These are phyloP conservation scores for Aspergillus carbonarius DNA, from an alignment of 2,329 filamentous ascomycete genomes.

Conservation along the genomic window DNA sequence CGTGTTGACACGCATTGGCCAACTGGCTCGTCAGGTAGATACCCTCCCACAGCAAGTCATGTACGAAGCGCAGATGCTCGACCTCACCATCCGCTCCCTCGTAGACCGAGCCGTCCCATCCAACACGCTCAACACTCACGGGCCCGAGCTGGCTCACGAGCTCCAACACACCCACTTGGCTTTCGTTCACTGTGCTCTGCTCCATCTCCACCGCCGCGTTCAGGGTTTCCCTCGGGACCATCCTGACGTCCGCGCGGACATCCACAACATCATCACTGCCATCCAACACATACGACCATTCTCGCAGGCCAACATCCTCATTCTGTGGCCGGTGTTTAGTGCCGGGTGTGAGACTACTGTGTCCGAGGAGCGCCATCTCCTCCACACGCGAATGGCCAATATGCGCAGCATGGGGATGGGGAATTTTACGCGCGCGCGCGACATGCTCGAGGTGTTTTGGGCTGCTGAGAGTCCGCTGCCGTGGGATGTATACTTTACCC, in stretches of 20 bases:
- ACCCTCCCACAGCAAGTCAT: not conserved
- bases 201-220: slow-evolving; percentile 30
- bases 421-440: slow-evolving; percentile 27
- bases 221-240: slow-evolving; percentile 20
- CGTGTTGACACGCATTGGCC: slow-evolving; percentile 22
- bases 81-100: slow-evolving; percentile 12
- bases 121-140: not conserved
- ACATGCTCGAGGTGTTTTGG: slow-evolving; percentile 24
- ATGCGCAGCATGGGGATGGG: slow-evolving; percentile 31
- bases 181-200: slow-evolving; percentile 28
- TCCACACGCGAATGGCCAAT: slow-evolving; percentile 27
- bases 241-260: slow-evolving; percentile 19
- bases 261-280: slow-evolving; percentile 20
- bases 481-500: slow-evolving; percentile 25
- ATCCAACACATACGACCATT: slow-evolving; percentile 18
- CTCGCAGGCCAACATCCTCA: slow-evolving; percentile 30
- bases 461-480: slow-evolving; percentile 14
- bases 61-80: slow-evolving; percentile 12
- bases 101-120: slow-evolving; percentile 10
- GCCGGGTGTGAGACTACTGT: slow-evolving; percentile 29
- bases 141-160: slow-evolving; percentile 16
- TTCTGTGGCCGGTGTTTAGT: slow-evolving; percentile 35
- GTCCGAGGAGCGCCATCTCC: slow-evolving; percentile 14
- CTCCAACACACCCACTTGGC: slow-evolving; percentile 25
- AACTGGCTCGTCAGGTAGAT: slow-evolving; percentile 14